These are phyloP conservation scores for Picochlorum sp. DNA, from an alignment of 139 green algal species.

Conservation along the genomic window DNA sequence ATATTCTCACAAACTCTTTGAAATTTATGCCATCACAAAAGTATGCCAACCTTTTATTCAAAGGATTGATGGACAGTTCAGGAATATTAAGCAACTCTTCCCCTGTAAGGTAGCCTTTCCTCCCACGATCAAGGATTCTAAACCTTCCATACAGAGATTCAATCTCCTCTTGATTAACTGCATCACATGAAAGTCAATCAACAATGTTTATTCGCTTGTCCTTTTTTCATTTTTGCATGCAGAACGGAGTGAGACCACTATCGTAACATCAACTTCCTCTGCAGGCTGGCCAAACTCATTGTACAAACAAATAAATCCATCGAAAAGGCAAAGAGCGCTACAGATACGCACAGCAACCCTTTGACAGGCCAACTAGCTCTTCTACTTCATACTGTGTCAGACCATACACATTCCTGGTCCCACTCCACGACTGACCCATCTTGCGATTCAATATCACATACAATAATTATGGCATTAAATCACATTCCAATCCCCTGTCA, in stretches of 20 bases:
- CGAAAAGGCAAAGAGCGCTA: neutral
- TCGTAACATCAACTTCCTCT: no score
- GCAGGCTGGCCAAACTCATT: no score
- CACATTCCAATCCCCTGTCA: no score
- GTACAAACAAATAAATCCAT: no score
- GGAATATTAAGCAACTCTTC: slow-evolving; percentile 86
- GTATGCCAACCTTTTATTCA: slow-evolving; percentile 61
- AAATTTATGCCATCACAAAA: slow-evolving; percentile 88
- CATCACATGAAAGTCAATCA: neutral
- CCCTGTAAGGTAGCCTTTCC: slow-evolving; percentile 83
- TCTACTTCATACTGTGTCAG: slow-evolving; percentile 89
- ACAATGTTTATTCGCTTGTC: neutral
- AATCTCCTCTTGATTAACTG: slow-evolving; percentile 76
- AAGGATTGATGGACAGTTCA: slow-evolving; percentile 91
- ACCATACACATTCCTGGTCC: slow-evolving; percentile 34
- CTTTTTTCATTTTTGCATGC: no score
- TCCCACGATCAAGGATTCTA: slow-evolving; percentile 65
- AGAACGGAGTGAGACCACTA: no score
- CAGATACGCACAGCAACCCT: slow-evolving; percentile 40
- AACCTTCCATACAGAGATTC: slow-evolving; percentile 85
- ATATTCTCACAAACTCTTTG: slow-evolving; percentile 74
- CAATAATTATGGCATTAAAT: neutral
- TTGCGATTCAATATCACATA: neutral
- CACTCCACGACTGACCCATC: slow-evolving; percentile 47
- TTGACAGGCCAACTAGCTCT: slow-evolving; percentile 58